A percentile compares a stretch with the other conserved stretches of the same genome.
These are phyloP conservation scores for Russula sp. DNA, from an alignment of 768 basidiomycete species.

Conservation along the genomic window DNA sequence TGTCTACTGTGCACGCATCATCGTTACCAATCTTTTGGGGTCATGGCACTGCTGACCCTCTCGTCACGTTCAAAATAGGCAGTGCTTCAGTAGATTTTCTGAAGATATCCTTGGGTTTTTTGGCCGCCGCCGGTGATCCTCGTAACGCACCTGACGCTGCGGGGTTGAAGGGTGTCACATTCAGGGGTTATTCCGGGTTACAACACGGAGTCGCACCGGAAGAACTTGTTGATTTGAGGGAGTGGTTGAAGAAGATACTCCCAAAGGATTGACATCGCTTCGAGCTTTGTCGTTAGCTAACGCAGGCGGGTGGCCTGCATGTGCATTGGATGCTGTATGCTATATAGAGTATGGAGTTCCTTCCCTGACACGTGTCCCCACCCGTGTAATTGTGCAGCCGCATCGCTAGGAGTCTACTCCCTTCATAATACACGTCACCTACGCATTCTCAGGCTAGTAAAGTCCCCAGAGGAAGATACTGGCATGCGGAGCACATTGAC, in stretches of 20 bases:
- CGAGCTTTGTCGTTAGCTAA: background rate
- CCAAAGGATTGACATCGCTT: slow-evolving; percentile 23
- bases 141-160: slow-evolving; percentile 31
- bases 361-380: background rate
- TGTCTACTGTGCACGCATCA: slow-evolving; percentile 50
- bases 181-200: slow-evolving; percentile 59
- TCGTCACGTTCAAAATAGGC: slow-evolving; percentile 55
- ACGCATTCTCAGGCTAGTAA: background rate
- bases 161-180: slow-evolving; percentile 50
- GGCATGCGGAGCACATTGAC: background rate
- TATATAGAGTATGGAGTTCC: background rate
- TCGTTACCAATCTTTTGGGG: slow-evolving; percentile 81
- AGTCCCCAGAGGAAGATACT: background rate
- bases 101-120: slow-evolving; percentile 44
- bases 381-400: background rate
- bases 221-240: slow-evolving; percentile 64
- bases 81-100: slow-evolving; percentile 51
- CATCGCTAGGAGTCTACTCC: background rate
- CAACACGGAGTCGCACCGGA: slow-evolving; percentile 56
- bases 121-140: slow-evolving; percentile 20
- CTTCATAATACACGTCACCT: background rate
- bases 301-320: background rate
- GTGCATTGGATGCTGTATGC: background rate
- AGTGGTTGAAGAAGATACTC: slow-evolving; percentile 59
- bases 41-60: slow-evolving; percentile 68